A percentile compares a stretch with the other conserved stretches of the same genome.
These are phyloP conservation scores for Diaporthe sp. DNA, from an alignment of 2,329 filamentous ascomycete species.

Conservation along the genomic window DNA sequence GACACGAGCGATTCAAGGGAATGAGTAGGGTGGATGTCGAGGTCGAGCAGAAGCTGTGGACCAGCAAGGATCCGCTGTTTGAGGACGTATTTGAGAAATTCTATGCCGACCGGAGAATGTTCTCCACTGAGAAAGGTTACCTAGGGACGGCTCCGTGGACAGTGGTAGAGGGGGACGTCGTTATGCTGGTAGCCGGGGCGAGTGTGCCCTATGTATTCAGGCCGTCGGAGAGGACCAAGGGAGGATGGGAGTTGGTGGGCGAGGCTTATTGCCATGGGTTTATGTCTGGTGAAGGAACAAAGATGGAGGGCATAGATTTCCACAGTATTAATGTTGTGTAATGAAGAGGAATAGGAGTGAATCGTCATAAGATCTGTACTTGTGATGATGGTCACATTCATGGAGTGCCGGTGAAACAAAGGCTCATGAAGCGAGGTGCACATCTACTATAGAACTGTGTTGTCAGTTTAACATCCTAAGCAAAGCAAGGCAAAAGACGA, in stretches of 20 bases:
- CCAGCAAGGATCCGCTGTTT: not conserved
- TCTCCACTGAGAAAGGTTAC: not conserved
- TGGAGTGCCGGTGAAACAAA: not conserved
- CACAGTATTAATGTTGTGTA: not conserved
- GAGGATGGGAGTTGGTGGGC: constrained; percentile 2
- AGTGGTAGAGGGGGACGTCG: not conserved
- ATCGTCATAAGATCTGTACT: not conserved
- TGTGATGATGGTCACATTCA: not conserved
- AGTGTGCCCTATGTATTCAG: constrained; percentile 4
- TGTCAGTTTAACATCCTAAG: no score
- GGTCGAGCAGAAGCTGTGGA: not conserved
- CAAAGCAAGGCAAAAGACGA: no score
- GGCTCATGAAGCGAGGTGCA: no score
- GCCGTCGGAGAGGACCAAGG: not conserved
- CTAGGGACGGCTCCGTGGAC: constrained; percentile 4
- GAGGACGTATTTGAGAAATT: not conserved
- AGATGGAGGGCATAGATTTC: not conserved
- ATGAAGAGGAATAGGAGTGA: not conserved
- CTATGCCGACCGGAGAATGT: not conserved
- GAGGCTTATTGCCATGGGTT: constrained; percentile 4
- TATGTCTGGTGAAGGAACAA: constrained; percentile 1
- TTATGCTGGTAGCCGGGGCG: constrained; percentile 12
- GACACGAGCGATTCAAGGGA: not conserved
- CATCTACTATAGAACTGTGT: no score
- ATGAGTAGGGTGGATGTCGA: not conserved